Evolutionary conservation across 495 filamentous ascomycete genomes (phyloP).

Genomic region (Bathelium albidoporum): DNA sequence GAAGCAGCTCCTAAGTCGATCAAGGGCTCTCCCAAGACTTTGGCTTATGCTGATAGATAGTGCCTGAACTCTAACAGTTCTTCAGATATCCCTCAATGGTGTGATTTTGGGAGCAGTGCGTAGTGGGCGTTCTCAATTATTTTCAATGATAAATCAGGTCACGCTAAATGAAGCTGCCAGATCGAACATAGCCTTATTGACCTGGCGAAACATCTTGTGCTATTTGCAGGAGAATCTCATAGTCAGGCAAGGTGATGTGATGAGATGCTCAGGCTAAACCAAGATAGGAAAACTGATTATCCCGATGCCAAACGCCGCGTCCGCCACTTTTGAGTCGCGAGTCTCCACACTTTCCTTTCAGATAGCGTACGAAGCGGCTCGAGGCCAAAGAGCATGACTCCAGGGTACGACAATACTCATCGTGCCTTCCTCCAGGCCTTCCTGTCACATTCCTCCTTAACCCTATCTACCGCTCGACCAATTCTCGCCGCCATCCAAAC

Average conservation of each 20-base stretch:
- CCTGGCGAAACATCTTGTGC: no score
- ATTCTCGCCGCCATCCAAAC: slow-evolving; percentile 68
- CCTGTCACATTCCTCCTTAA: slow-evolving; percentile 65
- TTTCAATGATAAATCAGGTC: no score
- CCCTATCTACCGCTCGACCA: slow-evolving; percentile 58
- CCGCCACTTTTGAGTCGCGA: neutral
- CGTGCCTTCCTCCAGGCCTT: slow-evolving; percentile 92
- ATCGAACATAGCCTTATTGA: no score
- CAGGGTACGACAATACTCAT: slow-evolving; percentile 51
- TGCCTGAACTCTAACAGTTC: no score
- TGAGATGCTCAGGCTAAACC: neutral
- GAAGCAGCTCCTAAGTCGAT: no score
- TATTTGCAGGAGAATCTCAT: no score
- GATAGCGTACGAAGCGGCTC: neutral
- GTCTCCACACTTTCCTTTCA: neutral
- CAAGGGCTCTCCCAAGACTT: no score
- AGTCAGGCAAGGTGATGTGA: neutral
- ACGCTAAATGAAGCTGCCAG: no score
- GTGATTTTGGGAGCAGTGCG: no score
- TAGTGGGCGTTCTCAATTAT: no score
- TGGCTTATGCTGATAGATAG: no score
- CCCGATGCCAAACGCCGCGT: neutral
- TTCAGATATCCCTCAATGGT: neutral
- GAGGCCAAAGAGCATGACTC: neutral
- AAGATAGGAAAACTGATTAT: slow-evolving; percentile 3